Conservation (phyloP, 2,329 filamentous ascomycete genomes). For the Stemphylium vesicarium region DNA sequence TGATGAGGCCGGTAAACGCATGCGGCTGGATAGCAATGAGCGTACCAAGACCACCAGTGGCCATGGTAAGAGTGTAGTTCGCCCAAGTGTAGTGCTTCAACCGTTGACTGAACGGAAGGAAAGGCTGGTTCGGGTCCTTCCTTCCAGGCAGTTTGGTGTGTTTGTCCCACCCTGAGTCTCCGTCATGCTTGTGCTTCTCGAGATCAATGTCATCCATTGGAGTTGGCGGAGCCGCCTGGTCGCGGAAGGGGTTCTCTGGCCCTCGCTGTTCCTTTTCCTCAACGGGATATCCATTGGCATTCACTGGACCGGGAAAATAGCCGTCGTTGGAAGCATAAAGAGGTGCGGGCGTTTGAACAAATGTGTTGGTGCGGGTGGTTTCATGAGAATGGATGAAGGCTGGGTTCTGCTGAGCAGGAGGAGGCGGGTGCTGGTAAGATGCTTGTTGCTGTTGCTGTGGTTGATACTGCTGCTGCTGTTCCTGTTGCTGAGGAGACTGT, state of each 20-base stretch:
- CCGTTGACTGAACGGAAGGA: constrained; percentile 35
- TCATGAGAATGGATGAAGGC: constrained; percentile 25
- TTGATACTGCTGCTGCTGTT: constrained; percentile 14
- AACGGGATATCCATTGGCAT: constrained; percentile 35
- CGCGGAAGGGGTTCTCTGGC: constrained; percentile 27
- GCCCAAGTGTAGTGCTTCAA: constrained; percentile 56
- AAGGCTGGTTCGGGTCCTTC: constrained; percentile 44
- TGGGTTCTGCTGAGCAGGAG: constrained; percentile 15
- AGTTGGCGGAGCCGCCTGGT: constrained; percentile 20
- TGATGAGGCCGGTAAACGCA: constrained; percentile 56
- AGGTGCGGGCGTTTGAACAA: constrained; percentile 34
- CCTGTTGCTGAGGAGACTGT: constrained; percentile 8
- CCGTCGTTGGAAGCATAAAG: constrained; percentile 26
- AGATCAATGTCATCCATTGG: constrained; percentile 32
- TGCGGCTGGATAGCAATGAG: constrained; percentile 54
- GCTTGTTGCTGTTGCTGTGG: constrained; percentile 7
- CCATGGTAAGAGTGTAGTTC: constrained; percentile 57
- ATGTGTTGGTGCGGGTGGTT: constrained; percentile 37
- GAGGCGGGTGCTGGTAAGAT: constrained; percentile 14
- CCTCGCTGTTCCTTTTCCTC: constrained; percentile 31
- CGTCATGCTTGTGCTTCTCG: constrained; percentile 38
- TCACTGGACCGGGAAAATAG: constrained; percentile 31
- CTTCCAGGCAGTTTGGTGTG: constrained; percentile 36
- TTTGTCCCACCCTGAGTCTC: constrained; percentile 29
- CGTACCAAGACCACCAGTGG: constrained; percentile 55